Conservation (phyloP, 495 filamentous ascomycete genomes). For the Acidiella bohemica region DNA sequence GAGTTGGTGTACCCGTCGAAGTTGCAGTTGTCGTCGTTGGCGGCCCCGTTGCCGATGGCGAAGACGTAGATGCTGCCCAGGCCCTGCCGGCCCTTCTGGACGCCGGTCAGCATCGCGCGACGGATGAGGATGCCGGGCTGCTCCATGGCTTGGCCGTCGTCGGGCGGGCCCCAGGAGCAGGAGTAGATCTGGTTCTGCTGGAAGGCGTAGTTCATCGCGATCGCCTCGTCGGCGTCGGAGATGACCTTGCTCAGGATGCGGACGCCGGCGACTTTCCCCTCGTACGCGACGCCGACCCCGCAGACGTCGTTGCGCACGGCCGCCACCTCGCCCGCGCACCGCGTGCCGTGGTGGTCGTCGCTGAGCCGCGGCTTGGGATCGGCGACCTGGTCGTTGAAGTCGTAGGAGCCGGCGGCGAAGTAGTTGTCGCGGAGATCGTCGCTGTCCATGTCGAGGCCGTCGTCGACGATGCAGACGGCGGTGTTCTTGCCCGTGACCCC, state of each 20-base stretch:
- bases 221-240: slow-evolving; percentile 80
- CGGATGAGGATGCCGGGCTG: slow-evolving; percentile 79
- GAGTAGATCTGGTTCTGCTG: slow-evolving; percentile 94
- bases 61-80: slow-evolving; percentile 94
- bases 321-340: slow-evolving; percentile 88
- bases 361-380: slow-evolving; percentile 66
- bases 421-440: slow-evolving; percentile 85
- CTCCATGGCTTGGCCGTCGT: slow-evolving; percentile 89
- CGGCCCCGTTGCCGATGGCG: slow-evolving; percentile 86
- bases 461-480: slow-evolving; percentile 86
- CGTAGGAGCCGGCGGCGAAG: slow-evolving; percentile 80
- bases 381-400: slow-evolving; percentile 74
- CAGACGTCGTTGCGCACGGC: slow-evolving; percentile 88
- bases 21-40: slow-evolving; percentile 89
- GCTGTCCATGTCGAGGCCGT: slow-evolving; percentile 95
- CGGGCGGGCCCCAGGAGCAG: slow-evolving; percentile 93
- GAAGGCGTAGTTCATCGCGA: slow-evolving; percentile 80
- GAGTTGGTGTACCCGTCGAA: slow-evolving; percentile 99
- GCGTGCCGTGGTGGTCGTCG: slow-evolving; percentile 82
- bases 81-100: slow-evolving; percentile 73
- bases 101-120: slow-evolving; percentile 77
- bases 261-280: slow-evolving; percentile 76
- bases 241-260: slow-evolving; percentile 86
- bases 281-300: slow-evolving; percentile 86
- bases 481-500: slow-evolving; percentile 86